These are phyloP conservation scores for Fusarium longipes DNA, from an alignment of 2,329 filamentous ascomycete genomes.

Conservation along the genomic window DNA sequence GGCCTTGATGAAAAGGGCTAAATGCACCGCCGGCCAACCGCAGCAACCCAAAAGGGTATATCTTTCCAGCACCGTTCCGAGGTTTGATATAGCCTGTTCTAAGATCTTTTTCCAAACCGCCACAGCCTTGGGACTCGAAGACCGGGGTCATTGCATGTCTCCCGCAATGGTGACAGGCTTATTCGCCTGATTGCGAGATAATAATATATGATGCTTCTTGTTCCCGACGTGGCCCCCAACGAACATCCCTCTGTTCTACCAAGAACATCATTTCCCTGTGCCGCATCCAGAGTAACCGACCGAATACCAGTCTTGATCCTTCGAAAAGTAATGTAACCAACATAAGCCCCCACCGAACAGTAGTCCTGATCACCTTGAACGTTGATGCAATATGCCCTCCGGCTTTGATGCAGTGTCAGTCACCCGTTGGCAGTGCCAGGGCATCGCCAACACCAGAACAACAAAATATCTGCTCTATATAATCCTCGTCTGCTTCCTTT, in stretches of 20 bases:
- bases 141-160: conserved; percentile 3
- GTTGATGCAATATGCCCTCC: conserved; percentile 18
- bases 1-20: neutral
- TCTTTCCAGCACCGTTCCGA: conserved; percentile 4
- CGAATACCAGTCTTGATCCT: neutral
- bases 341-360: neutral
- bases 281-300: conserved; percentile 10
- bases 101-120: neutral
- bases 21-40: conserved; percentile 7
- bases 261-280: conserved; percentile 9
- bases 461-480: neutral
- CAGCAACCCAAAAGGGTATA: conserved; percentile 21
- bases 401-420: conserved; percentile 21
- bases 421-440: conserved; percentile 18
- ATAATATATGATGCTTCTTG: neutral
- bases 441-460: neutral
- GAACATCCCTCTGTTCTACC: neutral
- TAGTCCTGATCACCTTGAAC: neutral
- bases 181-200: conserved; percentile 12
- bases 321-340: neutral
- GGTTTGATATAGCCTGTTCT: neutral
- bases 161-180: neutral
- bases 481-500: neutral
- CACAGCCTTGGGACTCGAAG: neutral
- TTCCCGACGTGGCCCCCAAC: conserved; percentile 8